Evolutionary conservation across 2,329 filamentous ascomycete species (phyloP).

Genomic region (Calonectria pseudoreteaudii): DNA sequence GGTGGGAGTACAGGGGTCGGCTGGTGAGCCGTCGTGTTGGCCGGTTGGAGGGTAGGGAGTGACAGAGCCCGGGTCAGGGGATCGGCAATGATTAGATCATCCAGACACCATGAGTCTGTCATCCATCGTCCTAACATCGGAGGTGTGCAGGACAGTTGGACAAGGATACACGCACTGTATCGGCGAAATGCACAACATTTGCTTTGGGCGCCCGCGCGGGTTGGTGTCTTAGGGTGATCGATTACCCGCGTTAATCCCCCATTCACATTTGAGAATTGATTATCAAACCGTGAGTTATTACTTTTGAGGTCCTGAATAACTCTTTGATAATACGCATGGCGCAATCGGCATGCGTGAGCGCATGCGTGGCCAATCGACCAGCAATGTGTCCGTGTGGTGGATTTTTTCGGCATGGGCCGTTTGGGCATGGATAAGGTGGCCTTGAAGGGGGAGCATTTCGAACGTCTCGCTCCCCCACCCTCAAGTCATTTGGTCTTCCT

Average conservation of each 20-base stretch:
- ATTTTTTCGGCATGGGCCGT: slow-evolving; percentile 1
- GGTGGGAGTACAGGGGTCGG: neutral
- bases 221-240: slow-evolving; percentile 3
- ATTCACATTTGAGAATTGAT: neutral
- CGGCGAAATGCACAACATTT: neutral
- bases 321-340: slow-evolving; percentile 15
- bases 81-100: slow-evolving; percentile 26
- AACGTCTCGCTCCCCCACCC: neutral
- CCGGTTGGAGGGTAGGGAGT: slow-evolving; percentile 19
- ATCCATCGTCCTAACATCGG: slow-evolving; percentile 18
- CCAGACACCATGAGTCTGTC: slow-evolving; percentile 11
- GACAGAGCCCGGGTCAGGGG: slow-evolving; percentile 26
- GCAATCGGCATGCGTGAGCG: slow-evolving; percentile 2
- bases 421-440: neutral
- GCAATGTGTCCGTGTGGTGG: slow-evolving; percentile 14
- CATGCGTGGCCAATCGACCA: slow-evolving; percentile 2
- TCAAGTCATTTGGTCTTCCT: neutral
- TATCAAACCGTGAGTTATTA: neutral
- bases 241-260: slow-evolving; percentile 2
- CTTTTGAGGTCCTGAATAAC: slow-evolving; percentile 1
- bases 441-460: neutral
- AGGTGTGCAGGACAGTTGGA: slow-evolving; percentile 1
- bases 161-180: neutral
- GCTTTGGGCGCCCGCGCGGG: neutral
- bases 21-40: slow-evolving; percentile 7